A percentile compares a stretch with the other conserved stretches of the same genome.
phyloP scores from a whole-genome alignment of 331 rosid genomes.

The Telfairia occidentalis region DNA sequence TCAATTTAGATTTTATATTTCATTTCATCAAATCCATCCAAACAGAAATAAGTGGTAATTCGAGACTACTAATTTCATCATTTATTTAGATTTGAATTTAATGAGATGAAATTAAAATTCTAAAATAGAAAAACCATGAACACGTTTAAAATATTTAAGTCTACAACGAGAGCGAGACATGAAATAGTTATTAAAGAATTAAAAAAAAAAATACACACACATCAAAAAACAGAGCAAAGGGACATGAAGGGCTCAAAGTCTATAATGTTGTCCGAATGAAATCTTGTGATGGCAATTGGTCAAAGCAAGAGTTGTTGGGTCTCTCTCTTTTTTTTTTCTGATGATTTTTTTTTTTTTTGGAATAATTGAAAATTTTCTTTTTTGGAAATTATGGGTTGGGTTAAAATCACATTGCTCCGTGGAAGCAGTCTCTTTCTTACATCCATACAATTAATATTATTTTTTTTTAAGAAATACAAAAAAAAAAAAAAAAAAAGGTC shows the following conservation, averaged over 20 bases:
- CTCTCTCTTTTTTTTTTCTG: background rate
- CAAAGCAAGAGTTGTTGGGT: background rate
- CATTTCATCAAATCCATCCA: background rate
- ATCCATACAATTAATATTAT: background rate
- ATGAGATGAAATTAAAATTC: background rate
- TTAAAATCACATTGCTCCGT: background rate
- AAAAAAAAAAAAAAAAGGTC: background rate
- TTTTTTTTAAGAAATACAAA: background rate
- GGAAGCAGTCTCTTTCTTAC: background rate
- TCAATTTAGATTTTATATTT: background rate
- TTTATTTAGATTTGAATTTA: background rate
- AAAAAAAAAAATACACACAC: background rate
- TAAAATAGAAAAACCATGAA: background rate
- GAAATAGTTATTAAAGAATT: background rate
- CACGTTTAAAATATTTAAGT: background rate
- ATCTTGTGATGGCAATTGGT: constrained; percentile 6
- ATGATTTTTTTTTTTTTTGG: background rate
- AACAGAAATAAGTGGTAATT: background rate
- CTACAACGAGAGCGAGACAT: background rate
- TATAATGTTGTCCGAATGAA: background rate
- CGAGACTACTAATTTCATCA: background rate
- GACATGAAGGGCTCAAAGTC: background rate
- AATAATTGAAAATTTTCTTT: background rate
- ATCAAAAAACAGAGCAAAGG: background rate
- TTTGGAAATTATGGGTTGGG: background rate